Percentiles rank a stretch among this genome's conserved stretches.
Evolutionary conservation across 1,139 yeast genomes (phyloP).

Genomic region (Meyerozyma guilliermondii): DNA sequence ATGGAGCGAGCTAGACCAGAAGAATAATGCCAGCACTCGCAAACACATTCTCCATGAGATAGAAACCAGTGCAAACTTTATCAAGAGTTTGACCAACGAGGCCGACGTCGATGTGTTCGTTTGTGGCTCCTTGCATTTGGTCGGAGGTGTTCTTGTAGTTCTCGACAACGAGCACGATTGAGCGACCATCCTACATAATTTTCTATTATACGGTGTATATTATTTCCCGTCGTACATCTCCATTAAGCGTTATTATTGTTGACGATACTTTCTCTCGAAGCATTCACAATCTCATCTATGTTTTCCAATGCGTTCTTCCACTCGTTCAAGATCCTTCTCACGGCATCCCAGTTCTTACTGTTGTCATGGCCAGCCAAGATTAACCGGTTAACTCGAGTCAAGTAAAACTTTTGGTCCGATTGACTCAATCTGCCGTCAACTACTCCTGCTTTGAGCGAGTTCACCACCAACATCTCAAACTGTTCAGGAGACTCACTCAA

Average conservation of each 20-base stretch:
- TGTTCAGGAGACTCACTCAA: constrained; percentile 27
- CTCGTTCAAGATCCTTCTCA: constrained; percentile 29
- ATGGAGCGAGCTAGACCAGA: constrained; percentile 57
- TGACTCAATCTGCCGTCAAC: constrained; percentile 47
- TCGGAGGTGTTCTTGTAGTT: constrained; percentile 90
- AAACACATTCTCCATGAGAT: constrained; percentile 66
- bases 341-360: constrained; percentile 33
- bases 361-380: constrained; percentile 34
- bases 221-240: background rate
- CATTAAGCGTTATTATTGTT: constrained; percentile 16
- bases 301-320: constrained; percentile 40
- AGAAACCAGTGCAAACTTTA: constrained; percentile 62
- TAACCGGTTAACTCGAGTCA: constrained; percentile 40
- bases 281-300: constrained; percentile 39
- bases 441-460: constrained; percentile 41
- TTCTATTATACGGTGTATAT: background rate
- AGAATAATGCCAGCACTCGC: constrained; percentile 22
- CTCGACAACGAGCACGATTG: constrained; percentile 46
- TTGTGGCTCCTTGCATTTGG: constrained; percentile 89
- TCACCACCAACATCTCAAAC: constrained; percentile 39
- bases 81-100: constrained; percentile 36
- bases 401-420: constrained; percentile 37
- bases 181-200: background rate
- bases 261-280: constrained; percentile 42
- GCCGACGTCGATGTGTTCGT: constrained; percentile 68